phyloP scores from a whole-genome alignment of 2,329 filamentous ascomycete genomes.

The Elsinoe australis region DNA sequence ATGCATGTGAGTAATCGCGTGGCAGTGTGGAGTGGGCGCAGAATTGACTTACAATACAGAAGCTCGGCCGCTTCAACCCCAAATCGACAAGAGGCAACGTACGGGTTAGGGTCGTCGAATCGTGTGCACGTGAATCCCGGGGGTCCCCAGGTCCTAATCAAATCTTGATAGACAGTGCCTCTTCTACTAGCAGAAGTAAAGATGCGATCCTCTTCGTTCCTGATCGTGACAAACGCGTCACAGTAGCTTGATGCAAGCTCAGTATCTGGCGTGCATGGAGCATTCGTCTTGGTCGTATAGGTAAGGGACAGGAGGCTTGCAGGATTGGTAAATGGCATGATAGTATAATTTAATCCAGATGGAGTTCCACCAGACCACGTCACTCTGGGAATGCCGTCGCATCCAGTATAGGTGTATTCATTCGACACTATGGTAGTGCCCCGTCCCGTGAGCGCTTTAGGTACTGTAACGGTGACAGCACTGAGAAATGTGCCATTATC shows the following conservation, averaged over 20 bases:
- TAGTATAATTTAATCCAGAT: not conserved
- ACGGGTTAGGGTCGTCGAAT: not conserved
- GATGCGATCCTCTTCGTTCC: not conserved
- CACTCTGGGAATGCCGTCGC: not conserved
- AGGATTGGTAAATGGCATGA: not conserved
- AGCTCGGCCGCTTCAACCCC: not conserved
- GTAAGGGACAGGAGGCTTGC: not conserved
- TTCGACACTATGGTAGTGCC: not conserved
- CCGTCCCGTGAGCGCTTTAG: not conserved
- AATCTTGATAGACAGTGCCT: not conserved
- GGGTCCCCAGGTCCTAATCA: not conserved
- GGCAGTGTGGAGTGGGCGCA: too few species aligned
- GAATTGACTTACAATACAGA: not conserved
- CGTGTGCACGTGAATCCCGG: too few species aligned
- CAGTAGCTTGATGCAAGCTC: not conserved
- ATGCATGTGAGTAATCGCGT: too few species aligned
- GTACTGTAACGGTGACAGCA: not conserved
- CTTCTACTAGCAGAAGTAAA: not conserved
- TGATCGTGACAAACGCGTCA: not conserved
- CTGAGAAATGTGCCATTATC: not conserved
- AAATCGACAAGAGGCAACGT: not conserved
- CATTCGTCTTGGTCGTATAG: not conserved
- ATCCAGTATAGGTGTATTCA: slow-evolving; percentile 2
- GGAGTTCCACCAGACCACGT: not conserved
- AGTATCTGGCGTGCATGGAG: not conserved